Base-by-base conservation (phyloP, 2,329 filamentous ascomycete genomes). In the Zelopaecilomyces penicillatus region DNA sequence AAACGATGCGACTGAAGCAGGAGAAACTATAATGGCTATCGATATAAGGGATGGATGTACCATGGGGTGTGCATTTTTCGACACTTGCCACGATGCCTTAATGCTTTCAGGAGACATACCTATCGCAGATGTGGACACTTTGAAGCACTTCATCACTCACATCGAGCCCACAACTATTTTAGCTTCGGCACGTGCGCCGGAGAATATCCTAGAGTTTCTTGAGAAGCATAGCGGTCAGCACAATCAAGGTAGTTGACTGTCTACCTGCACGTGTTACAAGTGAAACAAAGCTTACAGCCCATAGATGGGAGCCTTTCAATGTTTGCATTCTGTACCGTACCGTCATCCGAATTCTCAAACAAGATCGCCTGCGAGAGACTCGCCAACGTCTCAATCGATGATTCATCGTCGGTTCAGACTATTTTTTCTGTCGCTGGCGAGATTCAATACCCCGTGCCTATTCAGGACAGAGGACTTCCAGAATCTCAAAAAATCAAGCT, bases 1-100 rank as follows among this genome's bases (percentile, higher is more conserved):
- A n/a, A n/a, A n/a, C n/a, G n/a, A n/a, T n/a, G n/a, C n/a, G n/a
- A n/a, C n/a, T n/a, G n/a, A n/a, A n/a, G n/a, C n/a, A n/a, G 39
- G 47, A 45, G 86, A 93, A 57, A 66, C 88, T 28, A 75, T 95
- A 46, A 87, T 95, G 80, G 86, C 87, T 1, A 69, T 95, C 27
- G 82, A 94, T 47, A 72, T 91, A 60, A 80, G 75, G 50, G 75
- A 82, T n/a, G 75, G 78, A 30, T 80, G 77, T 1, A 81, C 75
- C 0, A 72, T 95, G 12, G 91, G 91, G 1, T 96, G 89, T 61
- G 83, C 87, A 38, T 95, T 91, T 58, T 95, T 91, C 58, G 70
- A 83, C 39, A 80, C 82, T 5, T 67, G 74, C 28, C 79, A 88
- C 34, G 82, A 86, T 55, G 79, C 73, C 32, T 64, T 96, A 4